phyloP scores from a whole-genome alignment of 140 eudicot species.

The Stevia rebaudiana region DNA sequence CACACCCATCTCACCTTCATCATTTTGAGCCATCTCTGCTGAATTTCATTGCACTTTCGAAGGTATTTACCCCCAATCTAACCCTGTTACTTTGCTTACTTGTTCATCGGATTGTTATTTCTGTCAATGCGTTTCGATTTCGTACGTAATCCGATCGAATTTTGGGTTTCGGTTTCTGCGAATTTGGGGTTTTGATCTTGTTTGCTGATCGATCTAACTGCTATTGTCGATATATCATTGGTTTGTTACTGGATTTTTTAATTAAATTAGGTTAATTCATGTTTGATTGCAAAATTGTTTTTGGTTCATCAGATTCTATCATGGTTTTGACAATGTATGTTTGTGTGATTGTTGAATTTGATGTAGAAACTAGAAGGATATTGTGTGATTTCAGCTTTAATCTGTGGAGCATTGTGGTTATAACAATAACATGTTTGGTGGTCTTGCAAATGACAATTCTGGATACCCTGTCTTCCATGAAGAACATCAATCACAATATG shows the following conservation, averaged over 20 bases:
- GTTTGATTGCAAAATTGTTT: slow-evolving; percentile 7
- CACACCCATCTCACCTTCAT: slow-evolving; percentile 23
- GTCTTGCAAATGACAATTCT: slow-evolving; percentile 33
- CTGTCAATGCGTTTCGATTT: not conserved
- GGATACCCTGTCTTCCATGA: slow-evolving; percentile 31
- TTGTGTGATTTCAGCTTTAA: slow-evolving; percentile 9
- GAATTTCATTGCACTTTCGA: not conserved
- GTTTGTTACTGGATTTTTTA: not conserved
- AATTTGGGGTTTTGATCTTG: not conserved
- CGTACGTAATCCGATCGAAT: too few relatives aligned
- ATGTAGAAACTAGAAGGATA: not conserved
- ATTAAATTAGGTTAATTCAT: not conserved
- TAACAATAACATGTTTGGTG: slow-evolving; percentile 58
- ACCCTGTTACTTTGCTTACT: not conserved
- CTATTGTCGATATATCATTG: not conserved
- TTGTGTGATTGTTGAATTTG: slow-evolving; percentile 19
- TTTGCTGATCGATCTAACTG: not conserved
- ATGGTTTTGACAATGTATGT: not conserved
- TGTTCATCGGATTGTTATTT: not conserved
- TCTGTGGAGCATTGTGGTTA: slow-evolving; percentile 11
- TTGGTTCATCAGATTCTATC: not conserved
- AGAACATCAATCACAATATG: slow-evolving; percentile 41
- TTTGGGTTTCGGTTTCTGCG: not conserved
- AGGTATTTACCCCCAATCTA: slow-evolving; percentile 8
- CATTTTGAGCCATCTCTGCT: slow-evolving; percentile 6